Evolutionary conservation across 495 filamentous ascomycete genomes (phyloP).

Genomic region (Rostrohypoxylon terebratum): DNA sequence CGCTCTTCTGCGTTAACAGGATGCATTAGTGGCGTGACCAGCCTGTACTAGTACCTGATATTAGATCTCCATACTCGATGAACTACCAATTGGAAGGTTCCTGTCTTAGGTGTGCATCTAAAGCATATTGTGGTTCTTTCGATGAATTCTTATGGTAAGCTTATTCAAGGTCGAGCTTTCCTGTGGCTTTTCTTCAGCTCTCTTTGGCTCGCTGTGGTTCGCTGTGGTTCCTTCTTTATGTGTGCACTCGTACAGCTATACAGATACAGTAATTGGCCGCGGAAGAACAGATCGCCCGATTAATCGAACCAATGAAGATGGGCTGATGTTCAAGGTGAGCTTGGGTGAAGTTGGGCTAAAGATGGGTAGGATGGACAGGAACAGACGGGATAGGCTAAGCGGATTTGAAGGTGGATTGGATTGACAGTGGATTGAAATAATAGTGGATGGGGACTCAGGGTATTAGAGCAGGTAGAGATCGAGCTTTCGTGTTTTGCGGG

Average conservation of each 20-base stretch:
- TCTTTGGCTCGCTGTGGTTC: too few relatives aligned
- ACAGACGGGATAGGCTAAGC: not conserved
- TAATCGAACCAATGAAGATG: slow-evolving; percentile 34
- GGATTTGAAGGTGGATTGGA: not conserved
- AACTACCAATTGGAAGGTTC: slow-evolving; percentile 37
- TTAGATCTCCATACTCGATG: slow-evolving; percentile 27
- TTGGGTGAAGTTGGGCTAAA: not conserved
- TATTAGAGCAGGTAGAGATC: slow-evolving; percentile 28
- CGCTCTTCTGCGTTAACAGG: slow-evolving; percentile 32
- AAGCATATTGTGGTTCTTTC: slow-evolving; percentile 26
- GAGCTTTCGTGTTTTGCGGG: slow-evolving; percentile 38
- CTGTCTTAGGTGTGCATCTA: slow-evolving; percentile 41
- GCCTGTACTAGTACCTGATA: slow-evolving; percentile 38
- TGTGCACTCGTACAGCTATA: slow-evolving; percentile 25
- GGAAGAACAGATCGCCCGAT: slow-evolving; percentile 33
- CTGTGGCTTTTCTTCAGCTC: not conserved
- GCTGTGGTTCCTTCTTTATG: slow-evolving; percentile 2
- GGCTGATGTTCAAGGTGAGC: slow-evolving; percentile 18
- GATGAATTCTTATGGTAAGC: not conserved
- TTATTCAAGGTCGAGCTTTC: not conserved
- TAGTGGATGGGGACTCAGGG: not conserved
- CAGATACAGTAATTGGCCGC: slow-evolving; percentile 17
- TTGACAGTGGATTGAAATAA: not conserved
- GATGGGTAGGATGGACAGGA: not conserved
- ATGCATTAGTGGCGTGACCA: slow-evolving; percentile 43